These are phyloP conservation scores for Septoria linicola DNA, from an alignment of 2,329 filamentous ascomycete species.

Conservation along the genomic window DNA sequence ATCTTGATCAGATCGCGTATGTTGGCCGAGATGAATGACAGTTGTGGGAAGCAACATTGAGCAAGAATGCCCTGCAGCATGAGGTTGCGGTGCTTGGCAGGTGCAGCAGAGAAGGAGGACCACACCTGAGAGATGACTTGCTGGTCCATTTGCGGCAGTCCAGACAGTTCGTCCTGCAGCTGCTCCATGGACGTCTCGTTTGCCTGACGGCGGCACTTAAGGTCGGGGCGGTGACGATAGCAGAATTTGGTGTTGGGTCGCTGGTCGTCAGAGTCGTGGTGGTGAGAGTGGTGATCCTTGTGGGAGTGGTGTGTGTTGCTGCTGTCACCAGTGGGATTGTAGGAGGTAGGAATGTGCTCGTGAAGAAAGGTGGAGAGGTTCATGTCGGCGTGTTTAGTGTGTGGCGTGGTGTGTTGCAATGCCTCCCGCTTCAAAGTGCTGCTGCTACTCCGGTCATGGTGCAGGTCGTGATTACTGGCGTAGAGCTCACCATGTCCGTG, in stretches of 20 bases:
- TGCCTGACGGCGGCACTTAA: conserved; percentile 87
- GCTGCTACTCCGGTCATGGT: conserved; percentile 28
- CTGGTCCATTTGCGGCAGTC: conserved; percentile 78
- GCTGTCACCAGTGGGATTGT: conserved; percentile 67
- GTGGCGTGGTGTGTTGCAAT: conserved; percentile 43
- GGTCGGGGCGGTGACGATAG: conserved; percentile 90
- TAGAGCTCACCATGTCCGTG: conserved; percentile 33
- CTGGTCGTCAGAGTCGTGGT: conserved; percentile 27
- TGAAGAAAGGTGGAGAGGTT: conserved; percentile 85
- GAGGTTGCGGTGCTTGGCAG: conserved; percentile 86
- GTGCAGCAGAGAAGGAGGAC: conserved; percentile 95
- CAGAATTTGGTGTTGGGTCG: conserved; percentile 82
- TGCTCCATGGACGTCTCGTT: conserved; percentile 96
- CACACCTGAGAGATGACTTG: conserved; percentile 96
- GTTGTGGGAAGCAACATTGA: conserved; percentile 95
- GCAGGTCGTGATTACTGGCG: conserved; percentile 38
- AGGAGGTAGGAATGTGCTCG: conserved; percentile 85
- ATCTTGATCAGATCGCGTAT: conserved; percentile 96
- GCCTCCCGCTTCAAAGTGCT: conserved; percentile 32
- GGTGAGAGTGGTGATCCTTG: conserved; percentile 32
- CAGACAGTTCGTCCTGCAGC: conserved; percentile 82
- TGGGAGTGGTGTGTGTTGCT: conserved; percentile 29
- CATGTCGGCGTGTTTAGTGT: conserved; percentile 66
- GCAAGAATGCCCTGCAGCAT: conserved; percentile 96
- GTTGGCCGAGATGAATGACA: conserved; percentile 86